Conservation (phyloP, 2,329 filamentous ascomycete genomes). For the Chaetothyriales sp. region DNA sequence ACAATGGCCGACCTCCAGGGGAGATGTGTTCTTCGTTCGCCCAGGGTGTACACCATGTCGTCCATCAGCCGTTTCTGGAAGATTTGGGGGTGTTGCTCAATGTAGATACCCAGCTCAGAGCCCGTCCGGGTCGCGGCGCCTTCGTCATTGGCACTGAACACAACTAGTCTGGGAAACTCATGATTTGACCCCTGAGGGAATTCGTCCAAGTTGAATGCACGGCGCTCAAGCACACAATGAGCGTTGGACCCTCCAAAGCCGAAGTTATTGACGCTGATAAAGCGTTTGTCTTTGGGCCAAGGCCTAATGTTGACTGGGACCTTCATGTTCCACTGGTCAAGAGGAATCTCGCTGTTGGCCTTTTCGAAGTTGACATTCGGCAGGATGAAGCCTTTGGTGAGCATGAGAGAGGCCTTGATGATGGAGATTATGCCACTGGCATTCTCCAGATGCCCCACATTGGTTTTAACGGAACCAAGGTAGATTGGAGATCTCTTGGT, state of each 20-base stretch:
- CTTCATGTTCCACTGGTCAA: conserved; percentile 2
- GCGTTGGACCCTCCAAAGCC: conserved; percentile 14
- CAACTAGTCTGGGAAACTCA: background rate
- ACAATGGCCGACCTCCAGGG: background rate
- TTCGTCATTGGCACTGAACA: background rate
- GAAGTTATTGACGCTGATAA: conserved; percentile 11
- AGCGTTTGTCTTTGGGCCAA: conserved; percentile 3
- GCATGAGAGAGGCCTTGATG: conserved; percentile 5
- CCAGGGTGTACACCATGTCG: conserved; percentile 3
- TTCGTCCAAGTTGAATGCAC: background rate
- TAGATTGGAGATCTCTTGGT: background rate
- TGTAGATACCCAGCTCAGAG: background rate
- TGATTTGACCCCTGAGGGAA: background rate
- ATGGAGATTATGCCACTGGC: conserved; percentile 6
- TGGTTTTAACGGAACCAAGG: conserved; percentile 5
- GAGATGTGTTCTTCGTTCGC: background rate
- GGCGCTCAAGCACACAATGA: conserved; percentile 8
- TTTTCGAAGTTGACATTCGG: conserved; percentile 29
- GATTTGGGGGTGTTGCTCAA: background rate
- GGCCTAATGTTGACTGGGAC: conserved; percentile 2
- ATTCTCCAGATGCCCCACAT: conserved; percentile 8
- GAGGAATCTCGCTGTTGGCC: conserved; percentile 19
- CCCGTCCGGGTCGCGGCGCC: background rate
- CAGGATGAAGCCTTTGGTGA: conserved; percentile 6
- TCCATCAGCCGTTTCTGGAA: conserved; percentile 4